Base-by-base conservation (phyloP, 495 filamentous ascomycete genomes). In the Penicillium cinerascens region DNA sequence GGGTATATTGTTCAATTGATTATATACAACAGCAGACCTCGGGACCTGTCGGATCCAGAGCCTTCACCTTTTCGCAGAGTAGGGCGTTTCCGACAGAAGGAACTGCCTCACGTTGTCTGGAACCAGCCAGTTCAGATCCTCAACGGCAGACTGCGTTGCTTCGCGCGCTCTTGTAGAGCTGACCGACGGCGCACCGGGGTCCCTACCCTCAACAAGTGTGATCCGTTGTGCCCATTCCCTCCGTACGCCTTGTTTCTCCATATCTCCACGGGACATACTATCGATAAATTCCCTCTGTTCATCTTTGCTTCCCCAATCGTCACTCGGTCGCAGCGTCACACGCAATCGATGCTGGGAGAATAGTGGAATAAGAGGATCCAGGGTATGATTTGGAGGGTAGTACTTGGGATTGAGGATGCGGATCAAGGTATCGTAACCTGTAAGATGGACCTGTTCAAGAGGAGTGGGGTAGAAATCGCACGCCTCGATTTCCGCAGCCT, bases 361-460 rank as follows among this genome's bases (percentile, higher is more conserved):
- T 53, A 96, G 87, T 0, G 80, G 79, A 22, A 70, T 75, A 2
- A 98, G 71, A 0, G 81, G 77, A 13, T 74, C 69, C 6, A 87
- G 69, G 0, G 66, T 76, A 58, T 80, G 66, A 0, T 71, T 63
- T 0, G 74, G 79, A 1, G 81, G 77, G 64, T 98, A 98, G 66
- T 97, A 97, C 62, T 88, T 92, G 0, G 86, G 69, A 52, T 90
- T 75, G 62, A 96, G 82, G 46, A 97, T 84, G 22, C 92, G 83
- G 17, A 89, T 84, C 26, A 97, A 63, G 0, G 92, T 96, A 70
- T 98, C 92, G 60, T 83, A 97, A 26, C 92, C 92, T 0, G 82
- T 84, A 16, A 98, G 78, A 70, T 93, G 89, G 17, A 92, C 73
- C 61, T 95, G 89, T 53, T 83, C 78, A 8, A 68, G 55, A 6